A percentile compares a stretch with the other conserved stretches of the same genome.
Conservation (phyloP, 1,139 yeast genomes). For the Magnusiomyces suaveolens region DNA sequence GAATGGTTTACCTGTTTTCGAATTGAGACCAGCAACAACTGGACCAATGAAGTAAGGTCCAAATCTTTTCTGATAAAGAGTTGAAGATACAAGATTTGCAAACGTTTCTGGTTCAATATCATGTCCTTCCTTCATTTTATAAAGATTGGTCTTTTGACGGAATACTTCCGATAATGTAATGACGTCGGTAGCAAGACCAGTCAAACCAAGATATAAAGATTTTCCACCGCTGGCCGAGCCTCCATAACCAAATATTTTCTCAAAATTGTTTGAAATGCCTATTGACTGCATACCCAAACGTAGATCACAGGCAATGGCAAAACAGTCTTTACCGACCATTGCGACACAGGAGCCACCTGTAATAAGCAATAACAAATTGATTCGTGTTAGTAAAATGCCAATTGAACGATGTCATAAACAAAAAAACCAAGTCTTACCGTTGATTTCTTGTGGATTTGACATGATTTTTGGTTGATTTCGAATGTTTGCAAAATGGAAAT, state of each 20-base stretch:
- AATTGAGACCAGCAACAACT: conserved; percentile 86
- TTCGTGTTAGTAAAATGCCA: neutral
- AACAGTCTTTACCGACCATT: conserved; percentile 97
- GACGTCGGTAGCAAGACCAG: conserved; percentile 94
- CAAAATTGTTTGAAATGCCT: conserved; percentile 87
- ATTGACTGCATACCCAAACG: conserved; percentile 90
- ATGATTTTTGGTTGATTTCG: conserved; percentile 15
- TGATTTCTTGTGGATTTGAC: conserved; percentile 31
- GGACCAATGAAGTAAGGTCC: conserved; percentile 98
- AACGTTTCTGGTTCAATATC: conserved; percentile 86
- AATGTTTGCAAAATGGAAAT: no score
- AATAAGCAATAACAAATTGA: neutral
- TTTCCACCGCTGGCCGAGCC: conserved; percentile 31
- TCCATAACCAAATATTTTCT: conserved; percentile 78
- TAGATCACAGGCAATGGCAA: conserved; percentile 93
- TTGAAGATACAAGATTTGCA: conserved; percentile 83
- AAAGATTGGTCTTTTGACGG: conserved; percentile 76
- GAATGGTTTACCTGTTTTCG: conserved; percentile 73
- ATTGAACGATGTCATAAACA: neutral
- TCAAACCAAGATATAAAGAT: conserved; percentile 68
- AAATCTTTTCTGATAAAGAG: conserved; percentile 78
- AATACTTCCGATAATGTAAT: conserved; percentile 71
- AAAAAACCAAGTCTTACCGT: conserved; percentile 24
- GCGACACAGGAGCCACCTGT: conserved; percentile 93
- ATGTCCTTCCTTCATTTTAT: conserved; percentile 86